Conservation (phyloP, 2,329 filamentous ascomycete species). For the Cordyceps militaris region DNA sequence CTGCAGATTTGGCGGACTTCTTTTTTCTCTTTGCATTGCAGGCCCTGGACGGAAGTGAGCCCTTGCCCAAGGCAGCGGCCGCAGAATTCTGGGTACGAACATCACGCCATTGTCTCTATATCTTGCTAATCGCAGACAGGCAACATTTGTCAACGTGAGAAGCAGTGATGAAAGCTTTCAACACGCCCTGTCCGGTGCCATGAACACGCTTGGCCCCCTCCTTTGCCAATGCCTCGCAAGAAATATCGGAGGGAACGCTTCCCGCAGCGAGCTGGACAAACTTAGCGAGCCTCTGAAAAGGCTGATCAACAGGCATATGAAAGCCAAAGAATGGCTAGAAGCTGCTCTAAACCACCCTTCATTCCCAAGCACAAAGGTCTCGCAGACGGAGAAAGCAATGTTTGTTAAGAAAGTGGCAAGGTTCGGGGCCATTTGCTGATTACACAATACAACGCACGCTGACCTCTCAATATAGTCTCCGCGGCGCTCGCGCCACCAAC, state of each 20-base stretch:
- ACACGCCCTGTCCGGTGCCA: conserved; percentile 38
- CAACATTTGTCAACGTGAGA: conserved; percentile 12
- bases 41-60: conserved; percentile 63
- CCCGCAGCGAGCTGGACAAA: conserved; percentile 65
- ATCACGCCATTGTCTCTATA: not conserved
- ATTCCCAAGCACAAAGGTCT: conserved; percentile 55
- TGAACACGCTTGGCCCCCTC: conserved; percentile 53
- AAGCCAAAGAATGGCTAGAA: conserved; percentile 56
- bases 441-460: not conserved
- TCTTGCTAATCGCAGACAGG: not conserved
- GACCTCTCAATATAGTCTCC: conserved; percentile 38
- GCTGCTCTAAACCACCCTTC: conserved; percentile 46
- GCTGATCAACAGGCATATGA: conserved; percentile 49
- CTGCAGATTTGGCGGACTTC: conserved; percentile 50
- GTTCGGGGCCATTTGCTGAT: conserved; percentile 31
- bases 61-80: conserved; percentile 66
- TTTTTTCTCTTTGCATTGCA: conserved; percentile 67
- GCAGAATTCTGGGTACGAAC: conserved; percentile 65
- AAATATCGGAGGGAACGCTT: conserved; percentile 61
- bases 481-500: conserved; percentile 58
- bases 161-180: not conserved
- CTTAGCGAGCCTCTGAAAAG: conserved; percentile 65
- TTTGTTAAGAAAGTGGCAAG: conserved; percentile 62
- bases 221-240: conserved; percentile 53
- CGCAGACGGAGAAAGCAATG: conserved; percentile 49